phyloP scores from a whole-genome alignment of 2,329 filamentous ascomycete species.

The Fusarium chaquense region DNA sequence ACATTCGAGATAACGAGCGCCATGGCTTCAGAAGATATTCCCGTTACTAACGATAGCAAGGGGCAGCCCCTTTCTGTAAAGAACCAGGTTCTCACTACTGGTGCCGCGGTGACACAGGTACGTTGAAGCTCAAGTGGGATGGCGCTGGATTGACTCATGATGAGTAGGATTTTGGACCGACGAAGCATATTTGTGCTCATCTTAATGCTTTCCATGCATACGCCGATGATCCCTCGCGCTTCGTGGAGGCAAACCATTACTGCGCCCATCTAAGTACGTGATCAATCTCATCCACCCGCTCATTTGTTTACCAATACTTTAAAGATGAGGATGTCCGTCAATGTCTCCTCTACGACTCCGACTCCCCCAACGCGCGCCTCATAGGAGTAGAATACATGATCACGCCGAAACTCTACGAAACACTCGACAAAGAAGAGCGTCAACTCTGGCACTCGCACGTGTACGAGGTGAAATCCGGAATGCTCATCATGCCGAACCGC shows the following conservation, averaged over 20 bases:
- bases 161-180: slow-evolving; percentile 72
- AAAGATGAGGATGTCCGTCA: slow-evolving; percentile 75
- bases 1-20: neutral
- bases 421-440: slow-evolving; percentile 74
- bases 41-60: slow-evolving; percentile 42
- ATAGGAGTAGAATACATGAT: slow-evolving; percentile 94
- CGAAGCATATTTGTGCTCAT: slow-evolving; percentile 83
- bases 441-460: slow-evolving; percentile 82
- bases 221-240: slow-evolving; percentile 75
- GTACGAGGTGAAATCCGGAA: slow-evolving; percentile 81
- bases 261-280: slow-evolving; percentile 75
- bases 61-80: slow-evolving; percentile 65
- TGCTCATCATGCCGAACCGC: slow-evolving; percentile 81
- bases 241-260: slow-evolving; percentile 86
- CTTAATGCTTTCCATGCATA: slow-evolving; percentile 91
- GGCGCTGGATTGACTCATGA: neutral
- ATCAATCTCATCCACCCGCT: rapidly evolving
- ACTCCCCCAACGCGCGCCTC: slow-evolving; percentile 74
- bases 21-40: slow-evolving; percentile 30
- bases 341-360: slow-evolving; percentile 85
- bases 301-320: slow-evolving; percentile 54
- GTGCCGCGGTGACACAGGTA: slow-evolving; percentile 70
- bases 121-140: neutral
- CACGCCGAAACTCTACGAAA: slow-evolving; percentile 74
- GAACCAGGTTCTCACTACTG: slow-evolving; percentile 71